Percentiles rank a stretch among this genome's conserved stretches.
Evolutionary conservation across 805 yeast species (phyloP).

Genomic region (Schizosaccharomyces osmophilus): DNA sequence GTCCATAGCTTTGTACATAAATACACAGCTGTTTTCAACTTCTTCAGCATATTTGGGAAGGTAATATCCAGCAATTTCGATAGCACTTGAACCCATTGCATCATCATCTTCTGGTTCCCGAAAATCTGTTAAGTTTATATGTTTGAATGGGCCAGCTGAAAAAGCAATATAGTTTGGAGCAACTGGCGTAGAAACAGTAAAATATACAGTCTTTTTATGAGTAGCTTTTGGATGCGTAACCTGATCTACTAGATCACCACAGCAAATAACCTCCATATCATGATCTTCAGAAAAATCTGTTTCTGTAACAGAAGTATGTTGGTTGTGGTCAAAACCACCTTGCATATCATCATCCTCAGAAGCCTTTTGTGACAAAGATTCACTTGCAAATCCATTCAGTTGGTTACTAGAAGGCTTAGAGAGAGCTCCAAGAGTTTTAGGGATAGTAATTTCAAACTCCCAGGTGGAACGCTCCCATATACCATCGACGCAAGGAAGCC

Average conservation of each 20-base stretch:
- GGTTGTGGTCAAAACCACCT: background rate
- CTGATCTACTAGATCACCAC: constrained; percentile 24
- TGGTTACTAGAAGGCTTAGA: constrained; percentile 5
- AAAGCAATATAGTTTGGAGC: constrained; percentile 90
- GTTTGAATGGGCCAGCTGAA: constrained; percentile 73
- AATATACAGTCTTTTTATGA: constrained; percentile 49
- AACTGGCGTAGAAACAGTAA: constrained; percentile 56
- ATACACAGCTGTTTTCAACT: constrained; percentile 48
- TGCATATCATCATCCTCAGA: background rate
- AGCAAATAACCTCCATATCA: constrained; percentile 20
- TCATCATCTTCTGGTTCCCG: constrained; percentile 15
- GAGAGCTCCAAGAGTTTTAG: constrained; percentile 23
- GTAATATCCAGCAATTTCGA: constrained; percentile 28
- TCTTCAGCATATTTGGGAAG: constrained; percentile 32
- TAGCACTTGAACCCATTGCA: constrained; percentile 13
- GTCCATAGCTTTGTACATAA: constrained; percentile 56
- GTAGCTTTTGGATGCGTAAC: constrained; percentile 52
- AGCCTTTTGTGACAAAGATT: too few relatives aligned
- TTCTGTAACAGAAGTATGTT: constrained; percentile 4
- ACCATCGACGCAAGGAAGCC: constrained; percentile 92
- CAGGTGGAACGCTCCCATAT: constrained; percentile 74
- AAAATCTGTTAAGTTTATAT: constrained; percentile 27
- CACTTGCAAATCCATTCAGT: too few relatives aligned
- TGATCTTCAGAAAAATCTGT: constrained; percentile 18
- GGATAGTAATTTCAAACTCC: constrained; percentile 72